Base-by-base conservation (phyloP, 495 filamentous ascomycete species). In the Tuber umbilicatum region DNA sequence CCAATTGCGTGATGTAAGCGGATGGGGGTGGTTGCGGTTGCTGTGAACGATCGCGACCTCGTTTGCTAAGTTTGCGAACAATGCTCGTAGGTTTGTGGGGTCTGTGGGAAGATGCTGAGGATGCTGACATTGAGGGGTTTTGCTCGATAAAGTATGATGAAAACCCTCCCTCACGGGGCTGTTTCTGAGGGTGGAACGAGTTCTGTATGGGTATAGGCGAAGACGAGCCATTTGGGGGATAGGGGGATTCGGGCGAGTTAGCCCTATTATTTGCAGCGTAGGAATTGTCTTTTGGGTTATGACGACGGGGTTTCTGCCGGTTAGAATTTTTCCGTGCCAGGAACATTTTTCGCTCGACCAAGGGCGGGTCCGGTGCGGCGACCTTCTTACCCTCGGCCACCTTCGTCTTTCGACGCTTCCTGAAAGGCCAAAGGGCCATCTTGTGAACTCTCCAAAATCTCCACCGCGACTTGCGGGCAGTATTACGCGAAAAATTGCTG, bases 401-500 rank as follows among this genome's bases (percentile, higher is more conserved):
- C 43, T 79, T 81, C 50, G 79, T 79, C 79, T 81, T 81, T 70
- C 73, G 71, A 71, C 80, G 80, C n/a, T 79, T 79, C 70, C 73
- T 81, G 41, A 81, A 81, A 42, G 80, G 80, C 80, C 80, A 81
- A 27, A 81, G 71, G 71, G 79, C 73, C 80, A 81, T 81, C 31
- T 80, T 71, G 69, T 71, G 71, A 79, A 76, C 72, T 68, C 77
- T 78, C 75, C 76, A 78, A 42, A 68, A 64, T 70, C 76, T 78
- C 77, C 77, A 79, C 77, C 77, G 74, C 75, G 70, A 70, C 69
- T 78, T 79, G 76, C 50, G 69, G 76, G 45, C 68, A 50, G 40
- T 79, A 74, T 68, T 72, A 47, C 71, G 77, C 75, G 77, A 79
- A 79, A 79, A 79, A 79, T 79, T 71, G 73, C 78, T 78, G 64